phyloP scores from a whole-genome alignment of 345 rosid genomes.

The Salix viminalis region DNA sequence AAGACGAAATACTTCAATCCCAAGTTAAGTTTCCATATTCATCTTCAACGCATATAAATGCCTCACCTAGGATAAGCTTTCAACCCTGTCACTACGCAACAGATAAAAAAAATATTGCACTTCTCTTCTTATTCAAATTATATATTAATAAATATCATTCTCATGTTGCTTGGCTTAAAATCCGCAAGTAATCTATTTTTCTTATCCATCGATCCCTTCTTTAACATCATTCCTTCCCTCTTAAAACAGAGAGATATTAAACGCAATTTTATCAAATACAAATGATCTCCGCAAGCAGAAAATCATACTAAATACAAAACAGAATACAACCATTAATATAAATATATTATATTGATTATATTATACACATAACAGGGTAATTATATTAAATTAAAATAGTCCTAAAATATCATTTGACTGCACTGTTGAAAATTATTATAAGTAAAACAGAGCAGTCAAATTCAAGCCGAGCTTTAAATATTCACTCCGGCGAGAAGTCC shows the following conservation, averaged over 20 bases:
- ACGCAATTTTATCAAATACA: not conserved
- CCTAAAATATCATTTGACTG: not conserved
- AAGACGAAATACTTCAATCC: not conserved
- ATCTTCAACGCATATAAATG: not conserved
- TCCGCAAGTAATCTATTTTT: not conserved
- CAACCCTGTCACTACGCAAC: not conserved
- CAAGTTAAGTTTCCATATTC: not conserved
- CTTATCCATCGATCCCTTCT: not conserved
- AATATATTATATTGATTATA: not conserved
- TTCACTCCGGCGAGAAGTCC: slow-evolving; percentile 22
- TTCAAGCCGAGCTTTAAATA: slow-evolving; percentile 14
- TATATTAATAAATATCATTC: not conserved
- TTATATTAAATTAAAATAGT: not conserved
- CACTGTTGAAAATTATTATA: not conserved
- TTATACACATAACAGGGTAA: not conserved
- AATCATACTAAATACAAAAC: not conserved
- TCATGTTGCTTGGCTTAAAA: not conserved
- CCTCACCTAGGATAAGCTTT: not conserved
- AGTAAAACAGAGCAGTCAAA: not conserved
- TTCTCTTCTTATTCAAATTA: not conserved
- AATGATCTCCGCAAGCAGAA: not conserved
- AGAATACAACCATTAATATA: not conserved
- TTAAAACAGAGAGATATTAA: not conserved
- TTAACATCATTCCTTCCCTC: not conserved
- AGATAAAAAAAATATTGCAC: not conserved